Percentiles rank a stretch among this genome's conserved stretches.
Conservation (phyloP, 257 asterid species). For the Cynanchum wilfordii region DNA sequence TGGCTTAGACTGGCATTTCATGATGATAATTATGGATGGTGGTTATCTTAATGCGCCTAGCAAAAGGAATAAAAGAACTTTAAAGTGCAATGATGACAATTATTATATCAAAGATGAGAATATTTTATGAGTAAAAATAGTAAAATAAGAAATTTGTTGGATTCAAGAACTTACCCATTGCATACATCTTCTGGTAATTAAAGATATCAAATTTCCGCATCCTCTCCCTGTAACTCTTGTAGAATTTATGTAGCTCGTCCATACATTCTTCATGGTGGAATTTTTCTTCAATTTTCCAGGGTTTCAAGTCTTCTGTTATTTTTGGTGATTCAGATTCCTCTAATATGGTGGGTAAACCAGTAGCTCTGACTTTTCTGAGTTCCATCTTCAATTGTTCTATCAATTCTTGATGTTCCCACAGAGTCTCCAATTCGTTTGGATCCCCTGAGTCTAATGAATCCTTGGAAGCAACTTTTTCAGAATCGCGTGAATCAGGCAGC, state of each 20-base stretch:
- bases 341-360: slow-evolving; percentile 83
- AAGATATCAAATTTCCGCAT: slow-evolving; percentile 90
- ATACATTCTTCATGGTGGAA: slow-evolving; percentile 58
- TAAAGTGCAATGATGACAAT: not conserved
- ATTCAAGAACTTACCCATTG: slow-evolving; percentile 66
- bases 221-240: slow-evolving; percentile 72
- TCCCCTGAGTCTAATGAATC: slow-evolving; percentile 36
- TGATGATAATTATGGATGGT: slow-evolving; percentile 10
- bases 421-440: slow-evolving; percentile 52
- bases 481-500: slow-evolving; percentile 14
- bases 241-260: slow-evolving; percentile 78
- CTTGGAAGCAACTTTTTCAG: slow-evolving; percentile 26
- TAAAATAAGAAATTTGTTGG: not conserved
- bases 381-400: slow-evolving; percentile 89
- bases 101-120: not conserved
- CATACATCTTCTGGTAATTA: slow-evolving; percentile 97
- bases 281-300: slow-evolving; percentile 83
- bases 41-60: slow-evolving; percentile 9
- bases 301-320: slow-evolving; percentile 67
- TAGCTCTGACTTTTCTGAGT: slow-evolving; percentile 64
- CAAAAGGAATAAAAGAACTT: not conserved
- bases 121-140: not conserved
- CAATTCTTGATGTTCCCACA: slow-evolving; percentile 99
- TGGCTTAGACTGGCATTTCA: slow-evolving; percentile 3
- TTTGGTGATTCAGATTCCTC: slow-evolving; percentile 87